phyloP scores from a whole-genome alignment of 1,284 basidiomycete genomes.

The Cystobasidium slooffiae region DNA sequence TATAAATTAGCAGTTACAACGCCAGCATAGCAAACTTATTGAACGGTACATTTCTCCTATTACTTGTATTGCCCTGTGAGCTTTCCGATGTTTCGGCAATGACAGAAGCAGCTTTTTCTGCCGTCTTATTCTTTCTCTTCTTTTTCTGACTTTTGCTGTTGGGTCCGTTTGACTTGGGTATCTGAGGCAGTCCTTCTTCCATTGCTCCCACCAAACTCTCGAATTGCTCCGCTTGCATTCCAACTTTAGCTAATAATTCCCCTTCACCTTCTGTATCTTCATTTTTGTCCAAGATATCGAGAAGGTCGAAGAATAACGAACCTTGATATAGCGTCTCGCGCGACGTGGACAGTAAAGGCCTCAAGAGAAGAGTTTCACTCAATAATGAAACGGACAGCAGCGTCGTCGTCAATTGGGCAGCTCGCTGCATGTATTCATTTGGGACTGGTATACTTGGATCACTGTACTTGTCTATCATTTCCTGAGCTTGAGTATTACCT shows the following conservation, averaged over 20 bases:
- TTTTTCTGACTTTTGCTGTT: not conserved
- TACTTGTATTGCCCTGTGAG: not conserved
- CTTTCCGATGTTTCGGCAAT: not conserved
- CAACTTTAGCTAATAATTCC: not conserved
- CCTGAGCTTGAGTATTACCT: constrained; percentile 1
- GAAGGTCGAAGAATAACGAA: constrained; percentile 19
- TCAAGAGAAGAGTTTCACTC: constrained; percentile 20
- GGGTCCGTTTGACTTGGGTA: not conserved
- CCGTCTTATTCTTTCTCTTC: constrained; percentile 19
- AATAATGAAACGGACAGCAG: constrained; percentile 23
- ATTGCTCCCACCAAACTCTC: constrained; percentile 4
- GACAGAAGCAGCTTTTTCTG: not conserved
- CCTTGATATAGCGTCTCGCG: constrained; percentile 29
- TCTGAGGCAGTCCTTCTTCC: constrained; percentile 25
- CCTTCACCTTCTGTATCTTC: not conserved
- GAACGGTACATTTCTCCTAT: not conserved
- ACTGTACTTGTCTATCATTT: not conserved
- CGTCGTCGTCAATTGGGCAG: constrained; percentile 25
- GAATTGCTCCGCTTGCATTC: not conserved
- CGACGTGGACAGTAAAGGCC: not conserved
- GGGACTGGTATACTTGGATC: not conserved
- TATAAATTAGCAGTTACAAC: not conserved
- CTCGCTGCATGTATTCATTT: constrained; percentile 28
- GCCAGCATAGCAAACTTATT: constrained; percentile 23
- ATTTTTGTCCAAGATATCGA: not conserved